These are phyloP conservation scores for Rhodofomes roseus DNA, from an alignment of 1,284 basidiomycete species.

Conservation along the genomic window DNA sequence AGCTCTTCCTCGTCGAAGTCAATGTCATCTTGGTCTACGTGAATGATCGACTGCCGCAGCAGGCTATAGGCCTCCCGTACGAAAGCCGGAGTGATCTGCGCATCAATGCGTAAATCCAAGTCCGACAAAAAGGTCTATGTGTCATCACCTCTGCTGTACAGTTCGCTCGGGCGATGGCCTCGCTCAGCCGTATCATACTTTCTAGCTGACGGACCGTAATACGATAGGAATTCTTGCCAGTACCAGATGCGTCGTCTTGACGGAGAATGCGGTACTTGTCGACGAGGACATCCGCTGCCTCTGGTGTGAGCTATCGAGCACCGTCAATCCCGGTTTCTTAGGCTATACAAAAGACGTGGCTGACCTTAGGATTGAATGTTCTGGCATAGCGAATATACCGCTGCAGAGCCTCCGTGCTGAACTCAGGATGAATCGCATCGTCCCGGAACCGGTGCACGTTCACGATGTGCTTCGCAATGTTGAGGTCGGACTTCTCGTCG, in stretches of 20 bases:
- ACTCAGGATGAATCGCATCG: constrained; percentile 93
- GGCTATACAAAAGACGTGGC: too few species aligned
- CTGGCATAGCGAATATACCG: constrained; percentile 95
- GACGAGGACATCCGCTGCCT: constrained; percentile 90
- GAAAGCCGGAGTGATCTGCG: constrained; percentile 85
- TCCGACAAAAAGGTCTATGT: background rate
- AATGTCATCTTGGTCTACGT: constrained; percentile 98
- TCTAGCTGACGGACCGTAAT: constrained; percentile 97
- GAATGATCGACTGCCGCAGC: constrained; percentile 95
- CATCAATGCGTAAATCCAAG: background rate
- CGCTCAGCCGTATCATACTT: constrained; percentile 95
- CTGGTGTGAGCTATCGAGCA: constrained; percentile 73
- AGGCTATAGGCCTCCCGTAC: constrained; percentile 95
- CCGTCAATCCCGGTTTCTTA: too few species aligned
- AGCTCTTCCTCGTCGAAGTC: constrained; percentile 94
- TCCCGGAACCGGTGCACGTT: constrained; percentile 97
- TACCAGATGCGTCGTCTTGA: constrained; percentile 88
- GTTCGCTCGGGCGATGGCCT: constrained; percentile 96
- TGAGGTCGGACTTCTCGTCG: constrained; percentile 88
- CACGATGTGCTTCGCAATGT: constrained; percentile 96
- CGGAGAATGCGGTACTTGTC: constrained; percentile 94
- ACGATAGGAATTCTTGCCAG: constrained; percentile 89
- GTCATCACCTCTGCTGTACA: constrained; percentile 77
- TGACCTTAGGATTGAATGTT: constrained; percentile 94
- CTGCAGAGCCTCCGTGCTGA: constrained; percentile 95